Conservation (phyloP, 2,329 filamentous ascomycete genomes). For the Aspergillus fructus region DNA sequence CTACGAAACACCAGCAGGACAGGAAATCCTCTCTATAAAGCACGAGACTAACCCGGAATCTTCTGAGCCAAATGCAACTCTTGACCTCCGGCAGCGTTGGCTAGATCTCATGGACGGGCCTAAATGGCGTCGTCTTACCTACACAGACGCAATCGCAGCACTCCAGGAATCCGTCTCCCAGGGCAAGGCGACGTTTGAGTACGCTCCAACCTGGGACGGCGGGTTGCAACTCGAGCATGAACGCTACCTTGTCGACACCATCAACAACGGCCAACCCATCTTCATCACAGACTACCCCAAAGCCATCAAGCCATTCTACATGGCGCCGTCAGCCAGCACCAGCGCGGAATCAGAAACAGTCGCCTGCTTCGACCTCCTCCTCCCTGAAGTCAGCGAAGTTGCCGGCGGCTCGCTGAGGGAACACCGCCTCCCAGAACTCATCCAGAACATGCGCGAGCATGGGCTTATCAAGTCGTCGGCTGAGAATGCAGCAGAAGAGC, state of each 20-base stretch:
- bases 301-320: constrained; percentile 88
- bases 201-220: constrained; percentile 67
- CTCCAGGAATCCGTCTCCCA: constrained; percentile 60
- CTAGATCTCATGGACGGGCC: constrained; percentile 56
- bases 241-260: constrained; percentile 71
- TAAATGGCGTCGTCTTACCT: constrained; percentile 79
- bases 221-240: constrained; percentile 92
- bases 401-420: constrained; percentile 89
- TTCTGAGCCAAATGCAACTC: constrained; percentile 34
- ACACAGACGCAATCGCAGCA: constrained; percentile 70
- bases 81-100: constrained; percentile 69
- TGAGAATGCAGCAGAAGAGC: constrained; percentile 18
- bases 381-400: constrained; percentile 82
- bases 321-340: constrained; percentile 55
- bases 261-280: constrained; percentile 67
- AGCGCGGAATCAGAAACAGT: constrained; percentile 55
- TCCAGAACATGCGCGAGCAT: constrained; percentile 68
- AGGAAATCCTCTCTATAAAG: constrained; percentile 55
- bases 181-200: constrained; percentile 58
- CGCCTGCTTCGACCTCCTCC: constrained; percentile 85
- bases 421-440: constrained; percentile 67
- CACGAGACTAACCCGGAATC: constrained; percentile 38
- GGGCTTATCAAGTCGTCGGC: constrained; percentile 52
- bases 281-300: constrained; percentile 95
- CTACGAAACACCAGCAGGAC: constrained; percentile 50